phyloP scores from a whole-genome alignment of 495 filamentous ascomycete species.

The Cairneyella variabilis region DNA sequence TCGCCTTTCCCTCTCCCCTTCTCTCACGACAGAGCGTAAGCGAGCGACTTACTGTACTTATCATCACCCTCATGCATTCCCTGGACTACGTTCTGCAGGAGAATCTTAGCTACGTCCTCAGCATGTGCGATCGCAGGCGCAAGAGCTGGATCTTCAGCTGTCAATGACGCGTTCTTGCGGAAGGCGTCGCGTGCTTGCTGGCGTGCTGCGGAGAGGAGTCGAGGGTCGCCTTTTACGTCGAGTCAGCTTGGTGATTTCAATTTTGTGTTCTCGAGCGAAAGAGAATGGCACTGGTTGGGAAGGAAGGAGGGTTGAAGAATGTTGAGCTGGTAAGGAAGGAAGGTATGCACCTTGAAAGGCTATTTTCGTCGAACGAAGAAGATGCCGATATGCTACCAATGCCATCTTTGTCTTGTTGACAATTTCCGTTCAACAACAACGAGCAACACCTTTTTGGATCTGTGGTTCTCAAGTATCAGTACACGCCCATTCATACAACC shows the following conservation, averaged over 20 bases:
- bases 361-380: conserved; percentile 76
- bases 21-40: neutral
- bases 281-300: conserved; percentile 7
- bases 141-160: conserved; percentile 46
- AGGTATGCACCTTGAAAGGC: conserved; percentile 70
- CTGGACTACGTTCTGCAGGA: conserved; percentile 85
- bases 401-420: conserved; percentile 56
- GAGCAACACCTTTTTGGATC: too few species aligned
- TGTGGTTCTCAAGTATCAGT: too few species aligned
- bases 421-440: too few species aligned
- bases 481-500: too few species aligned
- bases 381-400: conserved; percentile 71
- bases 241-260: neutral
- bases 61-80: conserved; percentile 56
- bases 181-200: conserved; percentile 68
- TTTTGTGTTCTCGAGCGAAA: neutral
- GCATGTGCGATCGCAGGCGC: conserved; percentile 64
- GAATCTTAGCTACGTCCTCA: conserved; percentile 73
- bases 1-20: neutral
- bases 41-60: conserved; percentile 57
- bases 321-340: neutral
- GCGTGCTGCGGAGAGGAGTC: conserved; percentile 64
- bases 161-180: conserved; percentile 55
- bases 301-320: neutral
- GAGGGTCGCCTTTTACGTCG: conserved; percentile 58